These are phyloP conservation scores for Rhodocollybia butyracea DNA, from an alignment of 768 basidiomycete species.

Conservation along the genomic window DNA sequence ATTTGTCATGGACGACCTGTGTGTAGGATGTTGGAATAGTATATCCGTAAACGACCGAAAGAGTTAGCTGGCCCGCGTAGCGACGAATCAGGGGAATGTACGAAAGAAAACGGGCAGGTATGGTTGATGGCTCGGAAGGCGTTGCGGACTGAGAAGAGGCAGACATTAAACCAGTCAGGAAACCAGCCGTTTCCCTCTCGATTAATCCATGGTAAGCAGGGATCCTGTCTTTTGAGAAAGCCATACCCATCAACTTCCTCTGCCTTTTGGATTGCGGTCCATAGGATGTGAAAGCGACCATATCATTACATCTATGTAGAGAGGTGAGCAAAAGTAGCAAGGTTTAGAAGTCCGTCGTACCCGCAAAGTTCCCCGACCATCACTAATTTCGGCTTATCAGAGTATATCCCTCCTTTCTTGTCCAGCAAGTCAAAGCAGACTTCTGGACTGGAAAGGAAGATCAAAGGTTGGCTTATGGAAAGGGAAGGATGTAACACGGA, in stretches of 20 bases:
- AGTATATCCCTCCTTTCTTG: constrained; percentile 66
- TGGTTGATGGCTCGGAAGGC: not conserved
- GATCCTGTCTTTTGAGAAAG: constrained; percentile 51
- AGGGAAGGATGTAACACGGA: constrained; percentile 51
- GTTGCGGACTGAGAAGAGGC: constrained; percentile 1
- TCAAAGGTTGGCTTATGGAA: constrained; percentile 59
- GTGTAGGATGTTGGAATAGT: constrained; percentile 20
- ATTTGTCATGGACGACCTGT: constrained; percentile 32
- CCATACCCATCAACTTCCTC: constrained; percentile 63
- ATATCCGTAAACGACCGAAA: constrained; percentile 64
- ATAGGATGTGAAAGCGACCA: constrained; percentile 70
- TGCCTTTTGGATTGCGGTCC: constrained; percentile 62
- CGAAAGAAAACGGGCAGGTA: constrained; percentile 11
- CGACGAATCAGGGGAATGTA: constrained; percentile 33
- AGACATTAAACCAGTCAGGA: constrained; percentile 53
- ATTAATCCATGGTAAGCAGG: constrained; percentile 57
- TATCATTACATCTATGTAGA: constrained; percentile 46
- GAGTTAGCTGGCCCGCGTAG: constrained; percentile 57
- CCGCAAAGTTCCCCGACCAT: constrained; percentile 77
- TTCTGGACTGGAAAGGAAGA: constrained; percentile 63
- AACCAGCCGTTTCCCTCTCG: constrained; percentile 50
- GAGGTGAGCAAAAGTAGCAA: not conserved
- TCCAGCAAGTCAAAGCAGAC: constrained; percentile 65
- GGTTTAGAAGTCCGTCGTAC: not conserved
- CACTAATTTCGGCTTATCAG: constrained; percentile 66